Evolutionary conservation across 805 yeast genomes (phyloP).

Genomic region (Saccharomycopsis sp.): DNA sequence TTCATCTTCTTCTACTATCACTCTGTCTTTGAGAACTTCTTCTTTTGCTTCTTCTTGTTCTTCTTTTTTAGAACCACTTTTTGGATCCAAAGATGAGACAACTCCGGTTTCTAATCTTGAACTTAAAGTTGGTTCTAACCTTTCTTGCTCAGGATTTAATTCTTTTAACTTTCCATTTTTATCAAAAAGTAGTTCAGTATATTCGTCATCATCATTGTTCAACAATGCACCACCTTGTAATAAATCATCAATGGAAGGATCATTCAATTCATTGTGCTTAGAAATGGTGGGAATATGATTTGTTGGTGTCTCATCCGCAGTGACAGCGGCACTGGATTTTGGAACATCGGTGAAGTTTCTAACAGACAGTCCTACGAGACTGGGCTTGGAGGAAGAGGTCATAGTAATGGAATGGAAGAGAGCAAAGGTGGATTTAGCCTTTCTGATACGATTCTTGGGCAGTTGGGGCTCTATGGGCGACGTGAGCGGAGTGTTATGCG

Average conservation of each 20-base stretch:
- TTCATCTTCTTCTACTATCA: not conserved
- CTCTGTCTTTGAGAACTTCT: slow-evolving; percentile 12
- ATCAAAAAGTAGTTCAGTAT: slow-evolving; percentile 16
- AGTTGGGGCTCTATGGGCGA: too few species aligned
- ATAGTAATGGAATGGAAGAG: not conserved
- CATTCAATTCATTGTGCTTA: not conserved
- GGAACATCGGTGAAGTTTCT: slow-evolving; percentile 12
- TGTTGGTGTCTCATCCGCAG: not conserved
- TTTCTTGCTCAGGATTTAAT: slow-evolving; percentile 10
- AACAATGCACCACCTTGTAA: slow-evolving; percentile 27
- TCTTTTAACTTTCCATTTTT: slow-evolving; percentile 22
- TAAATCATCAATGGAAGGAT: slow-evolving; percentile 25
- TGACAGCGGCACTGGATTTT: not conserved
- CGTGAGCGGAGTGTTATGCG: too few species aligned
- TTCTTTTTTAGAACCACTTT: slow-evolving; percentile 6
- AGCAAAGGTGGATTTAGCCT: slow-evolving; percentile 9
- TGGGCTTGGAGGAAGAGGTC: slow-evolving; percentile 3
- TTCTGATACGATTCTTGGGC: slow-evolving; percentile 6
- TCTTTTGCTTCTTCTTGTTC: too few species aligned
- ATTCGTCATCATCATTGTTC: slow-evolving; percentile 24
- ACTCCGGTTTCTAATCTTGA: slow-evolving; percentile 6
- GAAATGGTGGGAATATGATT: not conserved
- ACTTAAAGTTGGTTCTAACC: slow-evolving; percentile 17
- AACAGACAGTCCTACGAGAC: slow-evolving; percentile 16
- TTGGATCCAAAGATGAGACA: not conserved